Evolutionary conservation across 2,329 filamentous ascomycete species (phyloP), one percentile per base, ranked within the genome.

Genomic region (Fusarium palustre): DNA sequence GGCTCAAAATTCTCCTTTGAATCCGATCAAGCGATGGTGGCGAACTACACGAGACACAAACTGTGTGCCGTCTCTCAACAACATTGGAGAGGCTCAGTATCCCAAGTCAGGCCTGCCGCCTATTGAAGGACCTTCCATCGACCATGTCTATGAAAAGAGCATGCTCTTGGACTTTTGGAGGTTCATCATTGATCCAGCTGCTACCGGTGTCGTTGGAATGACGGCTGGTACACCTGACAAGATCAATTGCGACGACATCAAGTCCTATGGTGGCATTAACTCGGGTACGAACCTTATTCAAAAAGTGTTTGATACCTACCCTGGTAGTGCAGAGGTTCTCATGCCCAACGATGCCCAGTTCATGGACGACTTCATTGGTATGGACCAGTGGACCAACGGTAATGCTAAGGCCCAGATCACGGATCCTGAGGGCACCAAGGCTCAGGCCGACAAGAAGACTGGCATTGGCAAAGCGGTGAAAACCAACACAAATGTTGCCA

Each of bases 61-160:
- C 4, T 64, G 61, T 15, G 4, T 48, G 1, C 61, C 11, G 18
- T 24, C 20, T 7, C 36, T 39, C 0, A 42, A 42, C 9, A 16
- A 25, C 15, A 42, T 42, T 2, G 41, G 12, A 0, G 41, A 42
- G 5, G 22, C 41, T 42, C 22, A 24, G 3, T 42, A 25, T 18
- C 41, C 41, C 41, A 42, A 42, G 22, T 24, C 39, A 0, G 20
- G 20, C 1, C 22, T 42, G 9, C 4, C 22, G 3, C 6, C 16
- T 18, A 7, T 42, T 7, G 22, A 24, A 2, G 39, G 22, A 7
- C 39, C 41, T 1, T 56, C 58, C 1, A 66, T 53, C 1, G 67
- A 70, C 22, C 67, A 68, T 13, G 41, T 66, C 1, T 70, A 57
- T 4, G 67, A 68, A 28, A 70, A 70, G 61, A 66, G 54, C 7